Evolutionary conservation across 2,329 filamentous ascomycete species (phyloP).

Genomic region (Alternaria sp.): DNA sequence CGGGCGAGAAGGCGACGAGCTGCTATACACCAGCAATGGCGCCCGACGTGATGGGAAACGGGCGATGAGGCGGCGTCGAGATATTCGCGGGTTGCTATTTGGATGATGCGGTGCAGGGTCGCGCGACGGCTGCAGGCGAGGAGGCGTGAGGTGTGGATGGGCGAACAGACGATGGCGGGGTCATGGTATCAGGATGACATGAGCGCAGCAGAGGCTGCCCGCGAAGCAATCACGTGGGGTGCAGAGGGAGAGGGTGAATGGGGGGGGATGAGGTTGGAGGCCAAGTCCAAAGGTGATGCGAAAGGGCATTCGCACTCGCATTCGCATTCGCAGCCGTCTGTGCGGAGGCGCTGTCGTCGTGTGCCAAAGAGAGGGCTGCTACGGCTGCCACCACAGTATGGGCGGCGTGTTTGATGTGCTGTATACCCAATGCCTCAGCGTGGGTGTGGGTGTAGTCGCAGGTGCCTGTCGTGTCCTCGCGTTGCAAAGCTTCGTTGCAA

Average conservation of each 20-base stretch:
- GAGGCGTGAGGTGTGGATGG: constrained; percentile 29
- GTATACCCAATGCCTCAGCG: neutral
- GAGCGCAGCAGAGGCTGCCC: constrained; percentile 44
- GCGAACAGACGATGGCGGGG: constrained; percentile 34
- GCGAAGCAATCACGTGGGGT: constrained; percentile 23
- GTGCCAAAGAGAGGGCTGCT: constrained; percentile 8
- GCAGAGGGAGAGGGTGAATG: constrained; percentile 17
- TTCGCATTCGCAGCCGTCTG: constrained; percentile 18
- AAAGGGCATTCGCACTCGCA: constrained; percentile 12
- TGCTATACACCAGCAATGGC: constrained; percentile 5
- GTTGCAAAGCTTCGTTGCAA: neutral
- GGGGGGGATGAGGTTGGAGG: constrained; percentile 24
- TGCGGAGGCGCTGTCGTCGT: constrained; percentile 23
- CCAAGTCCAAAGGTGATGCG: constrained; percentile 25
- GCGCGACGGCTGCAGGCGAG: constrained; percentile 37
- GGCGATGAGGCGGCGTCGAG: constrained; percentile 24
- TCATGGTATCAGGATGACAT: constrained; percentile 51
- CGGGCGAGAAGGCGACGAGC: constrained; percentile 14
- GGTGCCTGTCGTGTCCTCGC: too few species aligned
- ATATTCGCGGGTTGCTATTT: constrained; percentile 35
- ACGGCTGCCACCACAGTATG: neutral
- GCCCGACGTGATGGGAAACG: constrained; percentile 9
- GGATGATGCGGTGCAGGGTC: constrained; percentile 33
- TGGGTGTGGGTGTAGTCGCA: too few species aligned
- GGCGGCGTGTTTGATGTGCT: neutral